A percentile compares a stretch with the other conserved stretches of the same genome.
Evolutionary conservation across 2,329 filamentous ascomycete genomes (phyloP).

Genomic region (Fusarium duplospermum): DNA sequence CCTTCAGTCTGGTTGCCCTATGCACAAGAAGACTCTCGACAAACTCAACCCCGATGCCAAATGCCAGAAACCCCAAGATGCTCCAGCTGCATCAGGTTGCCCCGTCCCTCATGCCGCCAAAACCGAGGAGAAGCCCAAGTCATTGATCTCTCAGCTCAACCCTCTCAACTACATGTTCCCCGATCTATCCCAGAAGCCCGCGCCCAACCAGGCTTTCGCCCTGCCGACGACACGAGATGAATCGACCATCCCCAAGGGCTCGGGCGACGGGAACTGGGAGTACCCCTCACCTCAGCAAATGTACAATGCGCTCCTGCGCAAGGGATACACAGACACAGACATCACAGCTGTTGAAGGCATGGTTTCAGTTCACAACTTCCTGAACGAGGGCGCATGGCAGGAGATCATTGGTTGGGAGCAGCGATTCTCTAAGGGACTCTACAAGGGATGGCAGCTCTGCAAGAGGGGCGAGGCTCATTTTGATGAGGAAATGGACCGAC

Average conservation of each 20-base stretch:
- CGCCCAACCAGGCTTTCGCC: slow-evolving; percentile 76
- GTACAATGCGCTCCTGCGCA: slow-evolving; percentile 97
- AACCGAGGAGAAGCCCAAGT: slow-evolving; percentile 53
- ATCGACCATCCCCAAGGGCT: slow-evolving; percentile 91
- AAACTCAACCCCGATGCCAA: slow-evolving; percentile 53
- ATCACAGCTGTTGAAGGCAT: slow-evolving; percentile 94
- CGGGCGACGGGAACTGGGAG: slow-evolving; percentile 87
- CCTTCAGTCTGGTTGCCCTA: slow-evolving; percentile 64
- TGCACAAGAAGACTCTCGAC: slow-evolving; percentile 66
- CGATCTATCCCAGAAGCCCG: slow-evolving; percentile 82
- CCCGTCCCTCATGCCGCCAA: slow-evolving; percentile 58
- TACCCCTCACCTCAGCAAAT: slow-evolving; percentile 99
- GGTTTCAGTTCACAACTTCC: slow-evolving; percentile 97
- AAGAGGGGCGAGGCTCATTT: slow-evolving; percentile 77
- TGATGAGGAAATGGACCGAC: slow-evolving; percentile 57
- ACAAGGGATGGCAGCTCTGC: slow-evolving; percentile 79
- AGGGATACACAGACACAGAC: slow-evolving; percentile 95
- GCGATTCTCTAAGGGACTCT: slow-evolving; percentile 81
- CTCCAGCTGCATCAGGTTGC: slow-evolving; percentile 45
- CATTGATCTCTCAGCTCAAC: slow-evolving; percentile 68
- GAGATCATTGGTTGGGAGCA: slow-evolving; percentile 96
- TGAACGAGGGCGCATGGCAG: slow-evolving; percentile 97
- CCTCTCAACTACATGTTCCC: slow-evolving; percentile 96
- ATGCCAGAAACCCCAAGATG: slow-evolving; percentile 36
- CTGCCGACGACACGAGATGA: slow-evolving; percentile 85